phyloP scores from a whole-genome alignment of 1,284 basidiomycete genomes.

The Bjerkandera adusta region DNA sequence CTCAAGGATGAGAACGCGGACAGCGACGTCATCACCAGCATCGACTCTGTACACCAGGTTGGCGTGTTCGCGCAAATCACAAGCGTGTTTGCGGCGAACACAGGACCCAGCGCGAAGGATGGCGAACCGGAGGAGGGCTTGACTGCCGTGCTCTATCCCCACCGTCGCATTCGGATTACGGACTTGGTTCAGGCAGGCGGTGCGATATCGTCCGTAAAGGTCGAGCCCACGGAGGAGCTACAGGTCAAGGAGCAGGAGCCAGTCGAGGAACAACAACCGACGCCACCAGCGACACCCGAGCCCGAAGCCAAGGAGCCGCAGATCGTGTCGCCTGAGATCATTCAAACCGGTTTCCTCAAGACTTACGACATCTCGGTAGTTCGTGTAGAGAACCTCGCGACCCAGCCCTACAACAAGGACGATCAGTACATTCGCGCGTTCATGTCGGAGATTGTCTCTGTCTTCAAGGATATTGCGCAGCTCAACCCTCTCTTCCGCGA shows the following conservation, averaged over 20 bases:
- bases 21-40: constrained; percentile 88
- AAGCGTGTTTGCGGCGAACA: constrained; percentile 79
- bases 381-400: constrained; percentile 82
- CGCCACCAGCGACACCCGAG: constrained; percentile 45
- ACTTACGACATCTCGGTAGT: constrained; percentile 89
- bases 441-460: constrained; percentile 95
- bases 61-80: constrained; percentile 99
- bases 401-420: constrained; percentile 88
- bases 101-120: constrained; percentile 47
- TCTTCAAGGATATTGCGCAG: constrained; percentile 99
- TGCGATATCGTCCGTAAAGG: constrained; percentile 37
- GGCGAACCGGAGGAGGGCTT: constrained; percentile 81
- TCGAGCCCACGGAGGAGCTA: constrained; percentile 43
- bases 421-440: constrained; percentile 94
- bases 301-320: constrained; percentile 15
- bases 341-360: constrained; percentile 91
- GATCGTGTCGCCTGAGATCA: constrained; percentile 40
- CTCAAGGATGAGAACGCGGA: constrained; percentile 95
- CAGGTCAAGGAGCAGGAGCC: constrained; percentile 15
- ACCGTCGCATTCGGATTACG: constrained; percentile 89
- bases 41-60: constrained; percentile 88
- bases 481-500: constrained; percentile 98
- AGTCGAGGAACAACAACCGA: constrained; percentile 34
- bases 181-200: constrained; percentile 76
- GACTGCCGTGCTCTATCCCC: constrained; percentile 95